Percentiles rank a stretch among this genome's conserved stretches.
Evolutionary conservation across 164 flowering plant genomes (phyloP).

Genomic region (Vitis rupestris): DNA sequence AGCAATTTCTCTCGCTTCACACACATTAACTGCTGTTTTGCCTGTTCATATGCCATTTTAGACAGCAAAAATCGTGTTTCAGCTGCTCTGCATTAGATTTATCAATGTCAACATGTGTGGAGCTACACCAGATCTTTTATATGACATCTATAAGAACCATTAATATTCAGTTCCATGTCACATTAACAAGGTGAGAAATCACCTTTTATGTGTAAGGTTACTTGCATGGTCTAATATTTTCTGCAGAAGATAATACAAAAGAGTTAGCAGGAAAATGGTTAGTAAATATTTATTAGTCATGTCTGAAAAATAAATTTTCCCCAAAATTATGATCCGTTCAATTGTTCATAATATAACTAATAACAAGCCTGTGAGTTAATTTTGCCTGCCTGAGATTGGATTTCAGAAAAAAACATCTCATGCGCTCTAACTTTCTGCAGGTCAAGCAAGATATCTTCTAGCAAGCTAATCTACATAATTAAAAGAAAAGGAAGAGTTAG

Average conservation of each 20-base stretch:
- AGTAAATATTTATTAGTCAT: not conserved
- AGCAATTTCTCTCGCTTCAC: constrained; percentile 45
- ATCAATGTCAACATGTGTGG: constrained; percentile 2
- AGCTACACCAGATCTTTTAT: constrained; percentile 2
- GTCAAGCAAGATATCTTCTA: constrained; percentile 54
- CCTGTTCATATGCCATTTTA: constrained; percentile 43
- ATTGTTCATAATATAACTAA: not conserved
- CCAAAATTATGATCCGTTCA: not conserved
- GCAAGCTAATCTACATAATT: constrained; percentile 43
- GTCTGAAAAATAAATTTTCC: not conserved
- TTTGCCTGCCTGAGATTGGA: constrained; percentile 56
- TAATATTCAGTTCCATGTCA: not conserved
- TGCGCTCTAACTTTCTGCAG: constrained; percentile 46
- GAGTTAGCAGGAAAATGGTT: constrained; percentile 8
- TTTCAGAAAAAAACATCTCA: constrained; percentile 35
- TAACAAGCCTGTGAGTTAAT: not conserved
- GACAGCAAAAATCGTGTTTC: constrained; percentile 48
- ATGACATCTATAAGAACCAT: constrained; percentile 3
- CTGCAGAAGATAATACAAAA: constrained; percentile 30
- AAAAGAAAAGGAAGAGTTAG: constrained; percentile 5
- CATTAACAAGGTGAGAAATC: constrained; percentile 3
- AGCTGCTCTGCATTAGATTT: constrained; percentile 40
- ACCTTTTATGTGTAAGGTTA: constrained; percentile 42
- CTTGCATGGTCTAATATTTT: constrained; percentile 21
- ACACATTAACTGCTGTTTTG: constrained; percentile 47